Conservation (phyloP, 225 moss, liverwort and hornwort species). For the Takakia lepidozioides region DNA sequence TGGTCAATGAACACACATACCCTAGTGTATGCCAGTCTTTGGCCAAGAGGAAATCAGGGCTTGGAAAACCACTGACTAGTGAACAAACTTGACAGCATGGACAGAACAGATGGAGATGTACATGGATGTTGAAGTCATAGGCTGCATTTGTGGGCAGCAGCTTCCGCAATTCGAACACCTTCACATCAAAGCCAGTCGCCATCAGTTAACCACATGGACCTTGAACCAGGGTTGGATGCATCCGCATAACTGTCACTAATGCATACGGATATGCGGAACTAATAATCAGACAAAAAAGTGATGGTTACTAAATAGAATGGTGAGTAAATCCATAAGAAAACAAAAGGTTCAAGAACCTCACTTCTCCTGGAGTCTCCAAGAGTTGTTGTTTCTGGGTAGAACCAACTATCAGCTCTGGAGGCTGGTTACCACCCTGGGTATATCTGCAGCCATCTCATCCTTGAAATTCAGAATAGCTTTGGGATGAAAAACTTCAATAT, state of each 20-base stretch:
- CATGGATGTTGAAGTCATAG: slow-evolving; percentile 97
- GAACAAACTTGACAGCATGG: too few relatives aligned
- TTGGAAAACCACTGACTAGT: too few relatives aligned
- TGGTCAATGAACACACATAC: too few relatives aligned
- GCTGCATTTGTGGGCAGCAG: slow-evolving; percentile 65
- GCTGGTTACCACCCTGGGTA: slow-evolving; percentile 32
- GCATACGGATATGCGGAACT: too few relatives aligned
- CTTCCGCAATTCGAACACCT: slow-evolving; percentile 90
- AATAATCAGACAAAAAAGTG: too few relatives aligned
- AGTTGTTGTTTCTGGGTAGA: slow-evolving; percentile 61
- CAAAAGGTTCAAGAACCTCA: slow-evolving; percentile 12
- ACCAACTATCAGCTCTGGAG: slow-evolving; percentile 64
- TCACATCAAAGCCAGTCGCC: slow-evolving; percentile 3
- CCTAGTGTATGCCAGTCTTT: too few relatives aligned
- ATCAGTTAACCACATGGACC: background rate
- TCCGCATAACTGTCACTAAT: too few relatives aligned
- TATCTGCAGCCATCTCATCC: slow-evolving; percentile 35
- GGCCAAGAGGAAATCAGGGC: too few relatives aligned
- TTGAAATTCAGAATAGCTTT: too few relatives aligned
- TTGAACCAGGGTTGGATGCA: too few relatives aligned
- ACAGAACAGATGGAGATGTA: slow-evolving; percentile 12
- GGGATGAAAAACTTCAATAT: too few relatives aligned
- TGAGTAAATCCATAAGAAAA: background rate
- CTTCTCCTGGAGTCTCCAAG: slow-evolving; percentile 87
- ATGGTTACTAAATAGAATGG: too few relatives aligned